Evolutionary conservation across 179 eudicot species (phyloP).

Genomic region (Spinacia oleracea): DNA sequence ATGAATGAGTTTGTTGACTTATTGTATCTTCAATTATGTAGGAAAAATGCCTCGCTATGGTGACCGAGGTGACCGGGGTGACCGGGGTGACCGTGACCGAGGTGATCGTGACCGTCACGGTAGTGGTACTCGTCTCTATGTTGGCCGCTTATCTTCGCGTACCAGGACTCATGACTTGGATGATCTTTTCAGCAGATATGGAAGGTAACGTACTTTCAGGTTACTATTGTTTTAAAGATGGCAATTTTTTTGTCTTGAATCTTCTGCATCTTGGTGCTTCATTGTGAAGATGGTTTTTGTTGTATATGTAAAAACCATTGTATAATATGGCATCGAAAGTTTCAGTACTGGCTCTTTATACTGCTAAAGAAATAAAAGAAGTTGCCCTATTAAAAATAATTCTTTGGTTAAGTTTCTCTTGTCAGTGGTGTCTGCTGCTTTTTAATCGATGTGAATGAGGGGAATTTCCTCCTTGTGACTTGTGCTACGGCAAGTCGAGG

Average conservation of each 20-base stretch:
- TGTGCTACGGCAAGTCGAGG: constrained; percentile 16
- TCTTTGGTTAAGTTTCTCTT: background rate
- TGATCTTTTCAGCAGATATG: constrained; percentile 85
- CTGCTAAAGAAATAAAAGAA: background rate
- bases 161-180: constrained; percentile 89
- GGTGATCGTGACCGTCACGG: constrained; percentile 23
- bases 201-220: constrained; percentile 59
- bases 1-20: background rate
- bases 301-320: background rate
- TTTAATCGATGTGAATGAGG: background rate
- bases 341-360: background rate
- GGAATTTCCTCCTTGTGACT: background rate
- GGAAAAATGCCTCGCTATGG: constrained; percentile 78
- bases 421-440: background rate
- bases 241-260: background rate
- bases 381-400: background rate
- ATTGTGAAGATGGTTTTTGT: background rate
- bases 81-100: constrained; percentile 23
- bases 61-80: too few relatives aligned
- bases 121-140: constrained; percentile 77
- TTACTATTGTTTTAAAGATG: background rate
- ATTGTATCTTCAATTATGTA: constrained; percentile 14
- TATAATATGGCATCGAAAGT: background rate
- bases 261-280: background rate
- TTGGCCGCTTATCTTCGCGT: constrained; percentile 86